These are phyloP conservation scores for Bipolaris sorokiniana DNA, from an alignment of 2,329 filamentous ascomycete genomes.

Conservation along the genomic window DNA sequence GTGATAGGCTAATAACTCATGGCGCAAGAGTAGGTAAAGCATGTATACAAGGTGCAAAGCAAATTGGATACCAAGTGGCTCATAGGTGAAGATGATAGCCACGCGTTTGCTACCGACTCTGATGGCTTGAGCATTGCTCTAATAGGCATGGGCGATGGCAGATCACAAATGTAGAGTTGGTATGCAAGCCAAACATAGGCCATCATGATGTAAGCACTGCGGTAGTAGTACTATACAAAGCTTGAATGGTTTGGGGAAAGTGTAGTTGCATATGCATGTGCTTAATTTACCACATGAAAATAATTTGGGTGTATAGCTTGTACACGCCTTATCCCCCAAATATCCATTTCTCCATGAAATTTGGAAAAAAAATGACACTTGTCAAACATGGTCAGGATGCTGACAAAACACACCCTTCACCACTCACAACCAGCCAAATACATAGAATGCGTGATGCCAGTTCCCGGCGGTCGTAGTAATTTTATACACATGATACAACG, in stretches of 20 bases:
- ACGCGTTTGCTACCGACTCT: neutral
- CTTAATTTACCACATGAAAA: too few relatives aligned
- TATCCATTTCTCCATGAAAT: neutral
- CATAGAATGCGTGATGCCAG: neutral
- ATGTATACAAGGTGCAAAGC: too few relatives aligned
- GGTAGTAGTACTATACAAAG: too few relatives aligned
- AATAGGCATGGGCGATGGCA: constrained; percentile 5
- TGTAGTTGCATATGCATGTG: too few relatives aligned
- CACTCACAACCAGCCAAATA: neutral
- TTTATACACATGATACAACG: constrained; percentile 1
- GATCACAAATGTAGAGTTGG: constrained; percentile 9
- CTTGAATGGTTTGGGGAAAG: too few relatives aligned
- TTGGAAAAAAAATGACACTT: neutral
- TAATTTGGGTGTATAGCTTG: too few relatives aligned
- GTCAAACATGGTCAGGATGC: neutral
- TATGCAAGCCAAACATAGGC: neutral
- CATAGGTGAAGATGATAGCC: neutral
- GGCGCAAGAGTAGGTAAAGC: too few relatives aligned
- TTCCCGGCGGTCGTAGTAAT: neutral
- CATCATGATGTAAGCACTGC: neutral
- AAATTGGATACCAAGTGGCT: neutral
- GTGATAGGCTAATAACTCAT: too few relatives aligned
- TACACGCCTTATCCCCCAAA: too few relatives aligned
- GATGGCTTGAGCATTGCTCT: constrained; percentile 1
- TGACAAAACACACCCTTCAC: neutral